Evolutionary conservation across 2,329 filamentous ascomycete species (phyloP).

Genomic region (Dactylonectria macrodidyma): DNA sequence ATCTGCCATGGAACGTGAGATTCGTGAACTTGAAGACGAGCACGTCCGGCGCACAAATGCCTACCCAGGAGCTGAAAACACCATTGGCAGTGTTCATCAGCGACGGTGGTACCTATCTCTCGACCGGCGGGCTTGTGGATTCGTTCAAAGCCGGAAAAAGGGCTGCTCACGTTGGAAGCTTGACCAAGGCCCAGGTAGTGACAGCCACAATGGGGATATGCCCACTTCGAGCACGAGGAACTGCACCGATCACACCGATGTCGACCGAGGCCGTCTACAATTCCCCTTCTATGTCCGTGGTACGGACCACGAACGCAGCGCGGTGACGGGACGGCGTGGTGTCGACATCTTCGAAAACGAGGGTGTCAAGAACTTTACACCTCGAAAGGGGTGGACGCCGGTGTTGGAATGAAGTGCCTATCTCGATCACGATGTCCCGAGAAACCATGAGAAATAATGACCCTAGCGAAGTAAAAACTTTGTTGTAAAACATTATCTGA

Average conservation of each 20-base stretch:
- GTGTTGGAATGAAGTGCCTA: slow-evolving; percentile 54
- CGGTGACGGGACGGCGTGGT: slow-evolving; percentile 74
- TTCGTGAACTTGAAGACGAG: slow-evolving; percentile 65
- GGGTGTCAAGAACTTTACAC: slow-evolving; percentile 68
- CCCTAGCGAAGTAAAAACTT: slow-evolving; percentile 8
- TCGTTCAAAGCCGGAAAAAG: slow-evolving; percentile 56
- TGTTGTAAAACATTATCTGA: slow-evolving; percentile 37
- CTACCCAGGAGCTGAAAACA: slow-evolving; percentile 76
- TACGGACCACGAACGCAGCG: slow-evolving; percentile 73
- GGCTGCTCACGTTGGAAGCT: slow-evolving; percentile 33
- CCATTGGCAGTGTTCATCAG: slow-evolving; percentile 77
- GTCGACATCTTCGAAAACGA: slow-evolving; percentile 74
- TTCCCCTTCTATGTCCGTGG: slow-evolving; percentile 76
- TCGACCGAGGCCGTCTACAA: slow-evolving; percentile 47
- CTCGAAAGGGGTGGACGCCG: slow-evolving; percentile 72
- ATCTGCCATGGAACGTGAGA: slow-evolving; percentile 58
- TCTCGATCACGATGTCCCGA: background rate
- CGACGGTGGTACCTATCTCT: slow-evolving; percentile 77
- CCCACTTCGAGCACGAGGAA: background rate
- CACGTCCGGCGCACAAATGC: slow-evolving; percentile 73
- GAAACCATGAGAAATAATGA: background rate
- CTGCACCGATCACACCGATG: background rate
- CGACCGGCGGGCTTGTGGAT: slow-evolving; percentile 72
- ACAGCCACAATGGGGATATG: background rate
- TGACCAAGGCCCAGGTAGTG: background rate